Conservation (phyloP, 768 basidiomycete genomes). For the Trametes cingulata region DNA sequence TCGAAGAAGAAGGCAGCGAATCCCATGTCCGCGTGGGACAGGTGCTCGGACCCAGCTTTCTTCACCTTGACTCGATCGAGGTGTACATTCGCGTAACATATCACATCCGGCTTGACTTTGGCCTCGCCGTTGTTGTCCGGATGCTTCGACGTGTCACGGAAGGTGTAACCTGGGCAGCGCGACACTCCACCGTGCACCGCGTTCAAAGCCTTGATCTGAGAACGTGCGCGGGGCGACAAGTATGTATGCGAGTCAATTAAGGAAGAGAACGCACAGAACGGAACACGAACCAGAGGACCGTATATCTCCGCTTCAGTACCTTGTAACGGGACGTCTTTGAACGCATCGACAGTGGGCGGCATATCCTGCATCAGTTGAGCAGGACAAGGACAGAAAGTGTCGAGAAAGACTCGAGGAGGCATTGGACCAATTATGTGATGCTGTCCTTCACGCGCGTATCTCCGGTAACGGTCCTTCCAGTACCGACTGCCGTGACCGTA, state of each 20-base stretch:
- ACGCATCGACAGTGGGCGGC: background rate
- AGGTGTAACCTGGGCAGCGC: constrained; percentile 10
- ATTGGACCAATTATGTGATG: background rate
- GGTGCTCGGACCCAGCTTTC: background rate
- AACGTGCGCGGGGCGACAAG: too few species aligned
- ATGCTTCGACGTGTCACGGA: background rate
- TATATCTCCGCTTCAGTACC: background rate
- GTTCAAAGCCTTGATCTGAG: constrained; percentile 2
- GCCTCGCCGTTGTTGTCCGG: background rate
- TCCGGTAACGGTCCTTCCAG: background rate
- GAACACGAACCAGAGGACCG: background rate
- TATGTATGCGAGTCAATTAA: too few species aligned
- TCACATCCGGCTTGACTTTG: constrained; percentile 3
- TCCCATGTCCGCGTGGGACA: background rate
- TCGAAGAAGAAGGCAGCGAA: constrained; percentile 13
- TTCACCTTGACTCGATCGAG: background rate
- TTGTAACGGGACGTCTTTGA: background rate
- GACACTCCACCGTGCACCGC: background rate
- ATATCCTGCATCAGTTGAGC: background rate
- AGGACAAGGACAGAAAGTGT: background rate
- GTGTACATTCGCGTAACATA: background rate
- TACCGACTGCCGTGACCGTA: background rate
- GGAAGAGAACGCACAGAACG: too few species aligned
- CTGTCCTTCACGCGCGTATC: background rate
- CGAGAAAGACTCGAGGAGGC: constrained; percentile 1